Evolutionary conservation across 371 early-diverging fungal genomes (phyloP), one percentile per base, ranked within the genome.

Genomic region (Actinomucor elegans): DNA sequence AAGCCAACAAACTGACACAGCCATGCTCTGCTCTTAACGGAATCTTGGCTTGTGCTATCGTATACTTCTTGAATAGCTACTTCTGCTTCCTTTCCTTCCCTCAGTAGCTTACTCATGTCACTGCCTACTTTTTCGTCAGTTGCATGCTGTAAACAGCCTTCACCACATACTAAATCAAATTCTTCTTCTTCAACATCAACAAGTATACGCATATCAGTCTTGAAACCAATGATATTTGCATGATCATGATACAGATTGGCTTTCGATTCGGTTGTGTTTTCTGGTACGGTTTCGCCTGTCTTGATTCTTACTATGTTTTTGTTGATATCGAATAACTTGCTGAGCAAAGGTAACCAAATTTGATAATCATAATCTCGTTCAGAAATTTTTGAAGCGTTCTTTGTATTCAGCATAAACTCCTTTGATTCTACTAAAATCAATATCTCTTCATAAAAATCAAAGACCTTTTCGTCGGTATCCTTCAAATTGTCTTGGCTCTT

Each of bases 161-260:
- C 57, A 0, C 50, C 50, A 49, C 31, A 56, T 8, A 43, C 36
- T 11, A 56, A 28, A 14, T 49, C 50, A 50, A 57, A 37, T 7
- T 49, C 57, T 1, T 57, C 57, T 5, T 33, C 31, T 5, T 49
- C 36, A 44, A 42, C 26, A 36, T 57, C 44, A n/a, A 56, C n/a
- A 27, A 56, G 12, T 5, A 56, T 35, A 24, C 48, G 34, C 5
- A 56, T 12, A 20, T 56, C 48, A 6, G 20, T 6, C 15, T 49
- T 57, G 28, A 57, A 57, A 7, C 55, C 43, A 35, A 42, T 14
- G 15, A 35, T 28, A 20, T 49, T 48, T 5, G 2, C 3, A 40
- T 32, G 34, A 28, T 26, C 32, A 7, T 15, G 15, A 33, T 55
- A 55, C 17, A 46, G 6, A 8, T 6, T 23, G 2, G 38, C 37